phyloP scores from a whole-genome alignment of 768 basidiomycete species.

The Sporobolomyces roseus region DNA sequence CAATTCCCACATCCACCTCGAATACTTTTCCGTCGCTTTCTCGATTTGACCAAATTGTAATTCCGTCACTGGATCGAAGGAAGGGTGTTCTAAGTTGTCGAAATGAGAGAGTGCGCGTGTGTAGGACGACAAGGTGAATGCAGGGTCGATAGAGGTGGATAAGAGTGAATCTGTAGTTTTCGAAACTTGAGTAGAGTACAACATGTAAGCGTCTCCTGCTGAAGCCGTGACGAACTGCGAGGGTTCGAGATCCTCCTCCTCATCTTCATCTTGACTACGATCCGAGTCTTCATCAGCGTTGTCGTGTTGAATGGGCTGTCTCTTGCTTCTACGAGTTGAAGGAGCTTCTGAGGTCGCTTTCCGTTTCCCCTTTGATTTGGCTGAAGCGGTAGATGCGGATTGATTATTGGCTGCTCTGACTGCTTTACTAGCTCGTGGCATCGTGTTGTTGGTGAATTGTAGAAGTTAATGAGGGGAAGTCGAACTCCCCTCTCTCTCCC shows the following conservation, averaged over 20 bases:
- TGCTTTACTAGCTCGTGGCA: constrained; percentile 4
- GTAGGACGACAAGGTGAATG: constrained; percentile 63
- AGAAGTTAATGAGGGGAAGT: background rate
- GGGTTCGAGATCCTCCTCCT: constrained; percentile 7
- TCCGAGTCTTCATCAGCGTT: constrained; percentile 30
- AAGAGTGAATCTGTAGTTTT: constrained; percentile 77
- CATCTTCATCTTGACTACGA: constrained; percentile 5
- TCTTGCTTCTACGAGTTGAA: background rate
- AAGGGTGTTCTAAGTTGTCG: constrained; percentile 1
- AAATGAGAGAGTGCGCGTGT: constrained; percentile 14
- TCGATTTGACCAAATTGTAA: background rate
- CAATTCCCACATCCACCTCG: constrained; percentile 67
- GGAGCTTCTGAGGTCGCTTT: constrained; percentile 7
- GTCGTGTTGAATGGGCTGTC: constrained; percentile 5
- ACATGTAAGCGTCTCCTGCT: constrained; percentile 82
- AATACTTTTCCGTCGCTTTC: constrained; percentile 51
- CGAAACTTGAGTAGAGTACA: constrained; percentile 51
- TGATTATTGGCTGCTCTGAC: constrained; percentile 8
- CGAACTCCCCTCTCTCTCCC: background rate
- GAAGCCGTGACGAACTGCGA: constrained; percentile 57
- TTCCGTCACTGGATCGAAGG: background rate
- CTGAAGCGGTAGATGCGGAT: background rate
- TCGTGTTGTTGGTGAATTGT: background rate
- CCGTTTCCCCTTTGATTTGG: constrained; percentile 22
- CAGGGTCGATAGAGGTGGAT: constrained; percentile 52